Base-by-base conservation (phyloP, 208 protist species). In the Acanthamoeba castellanii region DNA sequence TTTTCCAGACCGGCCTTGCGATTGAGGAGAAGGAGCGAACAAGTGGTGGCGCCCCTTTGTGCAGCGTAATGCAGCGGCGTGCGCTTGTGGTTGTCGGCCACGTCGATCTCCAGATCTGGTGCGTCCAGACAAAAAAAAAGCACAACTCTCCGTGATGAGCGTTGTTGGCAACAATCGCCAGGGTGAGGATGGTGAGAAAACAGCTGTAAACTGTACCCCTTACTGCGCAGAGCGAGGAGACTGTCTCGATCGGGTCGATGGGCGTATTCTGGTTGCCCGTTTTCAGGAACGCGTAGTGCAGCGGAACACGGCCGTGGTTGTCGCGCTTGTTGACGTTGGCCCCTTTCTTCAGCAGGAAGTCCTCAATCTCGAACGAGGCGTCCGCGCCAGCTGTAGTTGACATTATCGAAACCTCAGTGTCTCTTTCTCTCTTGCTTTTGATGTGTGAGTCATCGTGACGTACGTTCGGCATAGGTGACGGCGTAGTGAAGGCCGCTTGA, bases 211-310 rank as follows among this genome's bases (percentile, higher is more conserved):
- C 47, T 14, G 47, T 52, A 16, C 42, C 32, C 34, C 94, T 47
- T 18, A 95, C 52, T 3, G 95, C 89, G 85, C 94, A 95, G 2
- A 96, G 64, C 3, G 78, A 87, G 37, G 85, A 91, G 16, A 96
- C 85, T 1, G 88, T 85, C 45, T 96, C 91, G 64, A 96, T 95
- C 64, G 95, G 95, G 92, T 96, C 95, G 70, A 78, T 94, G 0
- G 8, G 7, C 0, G 37, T 34, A 64, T 32, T 47, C 45, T 92
- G 37, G 16, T 52, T 27, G 37, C 55, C 93, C 93, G 64, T 91
- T 45, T 96, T 96, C 18, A 96, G 61, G 61, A 96, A 96, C 1
- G 74, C 81, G 50, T 96, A 96, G 93, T 96, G 95, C 8, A 96
- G 18, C 22, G 95, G 85, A 42, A 84, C 94, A 55, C 95, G 85